Conservation (phyloP, 2,329 filamentous ascomycete genomes). For the Pseudocercospora fijiensis region DNA sequence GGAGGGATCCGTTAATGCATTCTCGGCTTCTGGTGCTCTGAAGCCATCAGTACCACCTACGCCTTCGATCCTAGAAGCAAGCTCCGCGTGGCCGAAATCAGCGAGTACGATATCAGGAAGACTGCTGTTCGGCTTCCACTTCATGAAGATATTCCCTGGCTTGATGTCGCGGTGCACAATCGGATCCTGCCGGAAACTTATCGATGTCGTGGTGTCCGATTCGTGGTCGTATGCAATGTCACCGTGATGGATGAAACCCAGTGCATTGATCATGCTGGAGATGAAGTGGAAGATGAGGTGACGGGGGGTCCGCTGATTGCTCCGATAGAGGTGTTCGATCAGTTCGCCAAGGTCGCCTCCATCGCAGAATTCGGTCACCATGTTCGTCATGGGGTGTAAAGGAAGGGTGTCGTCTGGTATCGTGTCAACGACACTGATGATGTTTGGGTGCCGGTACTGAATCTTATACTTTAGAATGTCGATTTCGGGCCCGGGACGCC, state of each 20-base stretch:
- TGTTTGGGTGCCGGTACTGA: slow-evolving; percentile 13
- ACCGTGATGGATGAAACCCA: slow-evolving; percentile 33
- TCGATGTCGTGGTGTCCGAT: not conserved
- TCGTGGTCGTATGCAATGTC: slow-evolving; percentile 11
- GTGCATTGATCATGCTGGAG: slow-evolving; percentile 28
- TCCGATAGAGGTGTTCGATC: slow-evolving; percentile 8
- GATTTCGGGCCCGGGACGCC: not conserved
- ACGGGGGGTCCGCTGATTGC: slow-evolving; percentile 11
- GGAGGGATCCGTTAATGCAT: not conserved
- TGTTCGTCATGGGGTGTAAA: slow-evolving; percentile 7
- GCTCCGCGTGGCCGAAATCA: slow-evolving; percentile 26
- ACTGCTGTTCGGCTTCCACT: slow-evolving; percentile 9
- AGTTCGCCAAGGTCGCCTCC: slow-evolving; percentile 29
- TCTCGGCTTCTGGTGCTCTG: slow-evolving; percentile 13
- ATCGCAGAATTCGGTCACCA: slow-evolving; percentile 26
- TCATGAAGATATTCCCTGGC: slow-evolving; percentile 28
- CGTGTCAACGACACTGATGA: slow-evolving; percentile 12
- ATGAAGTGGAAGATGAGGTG: slow-evolving; percentile 30
- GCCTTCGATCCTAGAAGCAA: slow-evolving; percentile 12
- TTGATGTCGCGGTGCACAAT: slow-evolving; percentile 33
- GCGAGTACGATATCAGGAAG: slow-evolving; percentile 30
- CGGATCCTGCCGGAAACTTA: slow-evolving; percentile 12
- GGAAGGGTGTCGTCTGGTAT: slow-evolving; percentile 8
- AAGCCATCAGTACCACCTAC: slow-evolving; percentile 22
- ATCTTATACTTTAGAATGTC: not conserved